Evolutionary conservation across 306 rosid genomes (phyloP), one percentile per base, ranked within the genome.

Genomic region (Begonia loranthoides): DNA sequence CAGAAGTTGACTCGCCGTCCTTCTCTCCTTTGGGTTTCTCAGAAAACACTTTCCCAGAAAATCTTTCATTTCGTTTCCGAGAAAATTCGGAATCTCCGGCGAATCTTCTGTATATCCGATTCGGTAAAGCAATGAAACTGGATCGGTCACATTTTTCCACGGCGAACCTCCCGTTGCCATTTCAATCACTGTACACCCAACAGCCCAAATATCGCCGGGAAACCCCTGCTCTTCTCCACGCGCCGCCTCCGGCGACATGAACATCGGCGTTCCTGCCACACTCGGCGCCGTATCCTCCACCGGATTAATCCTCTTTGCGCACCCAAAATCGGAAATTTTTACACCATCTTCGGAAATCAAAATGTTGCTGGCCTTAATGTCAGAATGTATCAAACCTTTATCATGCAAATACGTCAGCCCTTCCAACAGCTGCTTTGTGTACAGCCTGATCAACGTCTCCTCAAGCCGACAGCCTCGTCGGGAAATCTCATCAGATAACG

Each of bases 181-280:
- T 69, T 90, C 99, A 33, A 90, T 71, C 13, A 90, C 14, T 3
- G 94, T 80, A 45, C 94, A 90, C 34, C 96, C 96, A 48, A 90
- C 76, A 33, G 92, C 76, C 99, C 99, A 90, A 13, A 90, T 61
- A 55, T 90, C 99, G 60, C 84, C 39, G 33, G 88, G 43, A 51
- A 51, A 67, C 9, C 80, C 76, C 69, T 90, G 99, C 14, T 78
- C 82, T 19, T 78, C 88, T n/a, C 95, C 92, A 11, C 94, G 92
- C 51, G 82, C 92, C 70, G 63, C 93, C 80, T 90, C 99, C 8
- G 99, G 96, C 0, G 96, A 84, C 95, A 86, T 83, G 33, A 76
- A 90, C 80, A 76, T 59, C 12, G 99, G 99, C 4, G 99, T 85
- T 12, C 63, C 63, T 0, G 78, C 54, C 15, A 78, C 76, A 33